Percentiles rank a stretch among this genome's conserved stretches.
These are phyloP conservation scores for Globisporangium heterothallicum DNA, from an alignment of 352 stramenopile genomes.

Conservation along the genomic window DNA sequence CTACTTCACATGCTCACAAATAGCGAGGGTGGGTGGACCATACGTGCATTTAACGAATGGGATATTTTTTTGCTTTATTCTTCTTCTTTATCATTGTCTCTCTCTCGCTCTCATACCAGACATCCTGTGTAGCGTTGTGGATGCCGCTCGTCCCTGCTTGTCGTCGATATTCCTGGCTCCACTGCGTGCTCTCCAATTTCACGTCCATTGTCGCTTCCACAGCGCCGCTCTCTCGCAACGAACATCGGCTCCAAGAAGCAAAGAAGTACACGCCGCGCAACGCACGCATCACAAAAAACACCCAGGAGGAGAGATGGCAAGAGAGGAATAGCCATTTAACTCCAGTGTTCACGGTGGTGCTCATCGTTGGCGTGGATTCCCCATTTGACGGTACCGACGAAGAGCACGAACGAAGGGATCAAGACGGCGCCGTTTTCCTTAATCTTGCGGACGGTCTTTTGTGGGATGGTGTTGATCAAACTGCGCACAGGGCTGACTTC, in stretches of 20 bases:
- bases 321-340: conserved; percentile 26
- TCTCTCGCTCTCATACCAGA: neutral
- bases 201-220: neutral
- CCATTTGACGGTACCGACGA: conserved; percentile 75
- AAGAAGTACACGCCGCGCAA: neutral
- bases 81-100: conserved; percentile 7
- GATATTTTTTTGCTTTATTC: conserved; percentile 6
- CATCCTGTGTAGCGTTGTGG: neutral
- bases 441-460: conserved; percentile 79
- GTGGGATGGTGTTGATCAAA: conserved; percentile 63
- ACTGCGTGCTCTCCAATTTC: too few species aligned
- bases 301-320: neutral
- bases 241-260: neutral
- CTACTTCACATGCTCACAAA: neutral
- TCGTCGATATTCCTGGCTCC: neutral
- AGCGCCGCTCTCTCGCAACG: neutral
- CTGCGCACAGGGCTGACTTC: conserved; percentile 59
- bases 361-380: conserved; percentile 65
- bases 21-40: too few species aligned
- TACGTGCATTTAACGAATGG: neutral
- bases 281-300: too few species aligned
- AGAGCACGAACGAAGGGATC: conserved; percentile 51
- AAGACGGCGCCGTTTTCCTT: conserved; percentile 73
- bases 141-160: neutral
- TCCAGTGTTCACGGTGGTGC: conserved; percentile 76